Evolutionary conservation across 2,329 filamentous ascomycete genomes (phyloP), one percentile per base, ranked within the genome.

Genomic region (Simplicillium sp.): DNA sequence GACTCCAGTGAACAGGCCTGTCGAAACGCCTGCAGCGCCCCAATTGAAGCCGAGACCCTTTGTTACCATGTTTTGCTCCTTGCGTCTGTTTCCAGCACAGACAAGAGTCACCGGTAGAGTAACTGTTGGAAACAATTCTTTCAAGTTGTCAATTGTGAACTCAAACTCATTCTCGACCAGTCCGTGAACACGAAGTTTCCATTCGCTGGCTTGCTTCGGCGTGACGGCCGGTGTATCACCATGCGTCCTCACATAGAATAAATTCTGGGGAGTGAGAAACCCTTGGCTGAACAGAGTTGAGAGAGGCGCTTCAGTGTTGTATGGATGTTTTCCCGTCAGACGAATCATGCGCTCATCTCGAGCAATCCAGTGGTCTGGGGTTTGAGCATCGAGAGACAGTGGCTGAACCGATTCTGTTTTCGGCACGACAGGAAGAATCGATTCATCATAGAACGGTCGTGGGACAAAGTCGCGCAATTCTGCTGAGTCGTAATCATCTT

Each of bases 21-120:
- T 92, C 0, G 85, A 89, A 3, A 92, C 59, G 25, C 85, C 87
- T 12, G 84, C 86, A 3, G 87, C 70, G 32, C 87, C 87, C 87
- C 87, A 94, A 7, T 85, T 89, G 60, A 94, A 94, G 0, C 87
- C 87, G 52, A 90, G 89, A 2, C 83, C 84, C 59, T 92, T 92
- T 14, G 84, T 73, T 4, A 92, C 84, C 37, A 84, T 68, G 50
- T 92, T 94, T 56, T 92, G 87, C 60, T 92, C 87, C 62, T 92
- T 92, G 31, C 87, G 72, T 43, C 87, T 70, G 57, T 94, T 94
- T 1, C 87, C 87, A 4, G 86, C 87, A 58, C 87, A 94, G 31
- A 92, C 86, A 1, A 94, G 70, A 1, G 87, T 92, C 44, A 92
- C 71, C 0, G 87, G 87, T 42, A 82, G 82, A 6, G 86, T 92